These are phyloP conservation scores for Piper betle DNA, from an alignment of 164 flowering plant genomes.

Conservation along the genomic window DNA sequence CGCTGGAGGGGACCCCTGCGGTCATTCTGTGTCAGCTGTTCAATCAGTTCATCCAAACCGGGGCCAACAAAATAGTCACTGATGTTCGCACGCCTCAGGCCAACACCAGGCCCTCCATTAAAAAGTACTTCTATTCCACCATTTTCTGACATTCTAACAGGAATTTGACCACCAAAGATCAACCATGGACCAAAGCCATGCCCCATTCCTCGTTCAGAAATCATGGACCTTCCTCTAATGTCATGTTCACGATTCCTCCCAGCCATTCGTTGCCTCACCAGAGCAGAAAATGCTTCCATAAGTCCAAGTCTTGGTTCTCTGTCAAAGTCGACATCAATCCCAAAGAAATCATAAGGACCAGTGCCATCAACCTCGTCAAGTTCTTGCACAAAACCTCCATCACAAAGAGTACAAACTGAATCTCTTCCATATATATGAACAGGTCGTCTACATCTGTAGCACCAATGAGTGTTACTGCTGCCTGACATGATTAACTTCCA, in stretches of 20 bases:
- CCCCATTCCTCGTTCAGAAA: slow-evolving; percentile 25
- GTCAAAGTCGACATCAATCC: slow-evolving; percentile 28
- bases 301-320: slow-evolving; percentile 36
- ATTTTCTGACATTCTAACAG: slow-evolving; percentile 43
- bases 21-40: slow-evolving; percentile 44
- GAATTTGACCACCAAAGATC: slow-evolving; percentile 69
- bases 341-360: slow-evolving; percentile 34
- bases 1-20: slow-evolving; percentile 77
- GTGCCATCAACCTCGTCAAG: slow-evolving; percentile 34
- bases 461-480: slow-evolving; percentile 67
- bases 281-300: slow-evolving; percentile 64
- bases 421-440: slow-evolving; percentile 43
- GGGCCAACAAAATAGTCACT: slow-evolving; percentile 77
- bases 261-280: slow-evolving; percentile 47
- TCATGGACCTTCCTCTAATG: slow-evolving; percentile 33
- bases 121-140: slow-evolving; percentile 54
- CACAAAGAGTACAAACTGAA: slow-evolving; percentile 42
- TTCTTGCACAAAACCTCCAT: slow-evolving; percentile 65
- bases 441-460: slow-evolving; percentile 53
- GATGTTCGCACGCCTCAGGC: slow-evolving; percentile 42
- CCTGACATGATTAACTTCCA: slow-evolving; percentile 35
- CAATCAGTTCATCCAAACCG: slow-evolving; percentile 71
- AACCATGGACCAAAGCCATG: slow-evolving; percentile 45
- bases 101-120: slow-evolving; percentile 55
- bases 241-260: slow-evolving; percentile 32